Percentiles rank a stretch among this genome's conserved stretches.
Conservation (phyloP, 1,284 basidiomycete genomes). For the Moesziomyces parantarcticus region DNA sequence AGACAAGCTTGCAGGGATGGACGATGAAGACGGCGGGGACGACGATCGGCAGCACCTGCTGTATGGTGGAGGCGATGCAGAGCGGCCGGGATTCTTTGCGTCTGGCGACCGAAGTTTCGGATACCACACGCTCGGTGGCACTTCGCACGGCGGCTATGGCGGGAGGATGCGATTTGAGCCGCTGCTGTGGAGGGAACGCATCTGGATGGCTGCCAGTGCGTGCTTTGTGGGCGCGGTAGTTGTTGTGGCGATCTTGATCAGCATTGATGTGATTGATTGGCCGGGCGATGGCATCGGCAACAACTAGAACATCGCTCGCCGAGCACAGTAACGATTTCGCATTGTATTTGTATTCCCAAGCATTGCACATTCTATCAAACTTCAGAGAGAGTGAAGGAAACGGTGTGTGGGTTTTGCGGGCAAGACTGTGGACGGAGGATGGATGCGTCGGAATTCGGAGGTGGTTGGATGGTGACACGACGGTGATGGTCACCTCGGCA, state of each 20-base stretch:
- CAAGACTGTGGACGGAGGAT: no score
- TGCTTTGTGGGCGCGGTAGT: conserved; percentile 23
- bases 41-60: conserved; percentile 34
- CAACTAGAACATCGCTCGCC: conserved; percentile 7
- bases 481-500: conserved; percentile 12
- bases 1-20: conserved; percentile 8
- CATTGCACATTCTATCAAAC: neutral
- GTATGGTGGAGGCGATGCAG: conserved; percentile 10
- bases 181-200: conserved; percentile 26
- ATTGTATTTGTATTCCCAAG: conserved; percentile 35
- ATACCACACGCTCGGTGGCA: conserved; percentile 17
- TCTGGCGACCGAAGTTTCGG: conserved; percentile 29
- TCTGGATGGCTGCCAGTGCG: conserved; percentile 41
- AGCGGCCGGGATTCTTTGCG: conserved; percentile 23
- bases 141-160: conserved; percentile 10
- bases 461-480: conserved; percentile 2
- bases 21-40: conserved; percentile 32
- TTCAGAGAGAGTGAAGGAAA: no score
- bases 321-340: neutral
- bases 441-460: conserved; percentile 5
- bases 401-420: no score
- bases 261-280: conserved; percentile 53
- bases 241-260: conserved; percentile 48
- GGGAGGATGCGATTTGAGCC: conserved; percentile 36
- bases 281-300: conserved; percentile 50